These are phyloP conservation scores for Vitis rotundifolia DNA, from an alignment of 164 flowering plant species.

Conservation along the genomic window DNA sequence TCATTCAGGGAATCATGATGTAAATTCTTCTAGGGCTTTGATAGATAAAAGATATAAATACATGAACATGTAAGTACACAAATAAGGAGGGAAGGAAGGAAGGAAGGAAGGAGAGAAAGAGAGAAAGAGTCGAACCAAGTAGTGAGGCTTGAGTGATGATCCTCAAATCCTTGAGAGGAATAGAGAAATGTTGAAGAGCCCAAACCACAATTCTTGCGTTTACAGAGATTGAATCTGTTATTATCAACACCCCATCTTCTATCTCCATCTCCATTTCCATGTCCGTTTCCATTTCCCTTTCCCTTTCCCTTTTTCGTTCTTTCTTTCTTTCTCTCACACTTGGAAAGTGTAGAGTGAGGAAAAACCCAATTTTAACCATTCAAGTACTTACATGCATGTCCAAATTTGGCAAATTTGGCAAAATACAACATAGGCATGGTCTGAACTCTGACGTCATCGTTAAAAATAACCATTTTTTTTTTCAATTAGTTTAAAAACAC, in stretches of 20 bases:
- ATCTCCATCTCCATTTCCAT: constrained; percentile 8
- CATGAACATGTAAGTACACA: too few relatives aligned
- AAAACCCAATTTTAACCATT: background rate
- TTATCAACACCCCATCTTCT: constrained; percentile 22
- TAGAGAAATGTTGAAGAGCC: constrained; percentile 26
- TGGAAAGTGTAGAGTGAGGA: background rate
- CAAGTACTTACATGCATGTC: background rate
- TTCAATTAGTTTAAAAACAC: too few relatives aligned
- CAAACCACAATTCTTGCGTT: constrained; percentile 27
- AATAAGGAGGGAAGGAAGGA: too few relatives aligned
- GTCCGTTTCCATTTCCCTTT: too few relatives aligned
- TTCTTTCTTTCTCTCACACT: background rate
- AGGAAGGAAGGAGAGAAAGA: too few relatives aligned
- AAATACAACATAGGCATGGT: too few relatives aligned
- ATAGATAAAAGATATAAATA: too few relatives aligned
- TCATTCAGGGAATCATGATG: too few relatives aligned
- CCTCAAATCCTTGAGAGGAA: constrained; percentile 15
- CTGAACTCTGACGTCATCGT: too few relatives aligned
- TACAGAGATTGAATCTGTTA: constrained; percentile 26
- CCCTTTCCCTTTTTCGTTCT: background rate
- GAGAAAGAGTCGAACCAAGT: constrained; percentile 11
- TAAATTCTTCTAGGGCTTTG: too few relatives aligned
- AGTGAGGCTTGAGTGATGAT: constrained; percentile 26
- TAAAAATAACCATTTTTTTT: too few relatives aligned
- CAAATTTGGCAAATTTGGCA: too few relatives aligned